phyloP scores from a whole-genome alignment of 441 rosid genomes.

The Adansonia rubrostipa region DNA sequence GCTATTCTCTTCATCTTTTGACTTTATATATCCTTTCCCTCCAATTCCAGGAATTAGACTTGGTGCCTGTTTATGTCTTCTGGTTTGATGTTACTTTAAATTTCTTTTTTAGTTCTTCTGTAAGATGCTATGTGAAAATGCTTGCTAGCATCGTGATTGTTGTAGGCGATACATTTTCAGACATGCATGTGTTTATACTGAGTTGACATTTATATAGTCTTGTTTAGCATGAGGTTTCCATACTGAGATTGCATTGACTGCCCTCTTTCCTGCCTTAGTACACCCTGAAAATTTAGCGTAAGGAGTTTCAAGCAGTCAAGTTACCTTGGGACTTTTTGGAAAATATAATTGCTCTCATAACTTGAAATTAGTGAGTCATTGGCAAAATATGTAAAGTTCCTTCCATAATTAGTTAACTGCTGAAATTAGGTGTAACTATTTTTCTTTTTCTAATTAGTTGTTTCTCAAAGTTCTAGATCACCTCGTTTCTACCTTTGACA shows the following conservation, averaged over 20 bases:
- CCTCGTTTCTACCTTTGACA: not conserved
- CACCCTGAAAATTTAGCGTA: not conserved
- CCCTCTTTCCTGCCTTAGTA: not conserved
- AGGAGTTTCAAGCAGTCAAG: not conserved
- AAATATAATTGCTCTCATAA: not conserved
- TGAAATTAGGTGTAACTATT: constrained; percentile 2
- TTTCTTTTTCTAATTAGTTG: not conserved
- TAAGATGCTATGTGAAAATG: not conserved
- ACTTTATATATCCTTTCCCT: not conserved
- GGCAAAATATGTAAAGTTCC: not conserved
- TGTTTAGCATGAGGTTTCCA: constrained; percentile 1
- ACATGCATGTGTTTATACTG: not conserved
- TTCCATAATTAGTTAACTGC: not conserved
- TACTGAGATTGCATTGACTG: not conserved
- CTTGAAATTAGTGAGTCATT: not conserved
- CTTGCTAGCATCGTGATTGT: not conserved
- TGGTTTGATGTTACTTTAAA: not conserved
- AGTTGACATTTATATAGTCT: not conserved
- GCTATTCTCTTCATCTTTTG: not conserved
- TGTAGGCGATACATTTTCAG: not conserved
- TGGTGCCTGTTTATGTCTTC: not conserved
- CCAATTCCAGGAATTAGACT: not conserved
- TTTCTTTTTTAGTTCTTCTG: not conserved
- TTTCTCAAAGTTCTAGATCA: not conserved
- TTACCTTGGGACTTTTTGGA: not conserved